A percentile compares a stretch with the other conserved stretches of the same genome.
These are phyloP conservation scores for Hypsizygus marmoreus DNA, from an alignment of 768 basidiomycete species.

Conservation along the genomic window DNA sequence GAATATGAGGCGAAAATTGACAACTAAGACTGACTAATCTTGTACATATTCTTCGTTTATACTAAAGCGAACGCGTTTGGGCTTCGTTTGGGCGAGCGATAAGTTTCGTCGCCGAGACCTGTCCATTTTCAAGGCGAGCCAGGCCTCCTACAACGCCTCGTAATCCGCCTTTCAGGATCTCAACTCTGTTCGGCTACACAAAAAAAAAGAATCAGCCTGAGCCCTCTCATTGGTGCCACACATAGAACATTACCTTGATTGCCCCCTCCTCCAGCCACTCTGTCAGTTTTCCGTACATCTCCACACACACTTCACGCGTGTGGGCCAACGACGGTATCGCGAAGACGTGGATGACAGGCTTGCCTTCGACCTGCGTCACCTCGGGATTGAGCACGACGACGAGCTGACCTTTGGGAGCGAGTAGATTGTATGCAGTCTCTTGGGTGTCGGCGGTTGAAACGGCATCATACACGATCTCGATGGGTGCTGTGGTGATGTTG, in stretches of 20 bases:
- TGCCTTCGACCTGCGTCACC: conserved; percentile 5
- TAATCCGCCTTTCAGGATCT: conserved; percentile 45
- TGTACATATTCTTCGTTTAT: too few species aligned
- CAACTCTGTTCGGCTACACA: conserved; percentile 43
- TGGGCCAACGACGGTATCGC: conserved; percentile 23
- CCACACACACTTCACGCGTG: conserved; percentile 18
- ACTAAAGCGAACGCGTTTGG: too few species aligned
- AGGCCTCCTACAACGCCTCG: conserved; percentile 44
- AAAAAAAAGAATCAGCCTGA: neutral
- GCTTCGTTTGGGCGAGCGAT: conserved; percentile 34
- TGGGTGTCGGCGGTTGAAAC: conserved; percentile 38
- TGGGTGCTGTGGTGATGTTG: conserved; percentile 16
- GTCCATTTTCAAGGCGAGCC: conserved; percentile 36
- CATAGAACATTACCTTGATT: conserved; percentile 29
- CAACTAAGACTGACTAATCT: too few species aligned
- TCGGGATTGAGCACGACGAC: conserved; percentile 19
- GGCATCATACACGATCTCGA: conserved; percentile 28
- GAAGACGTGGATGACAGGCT: conserved; percentile 16
- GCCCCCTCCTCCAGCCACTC: conserved; percentile 33
- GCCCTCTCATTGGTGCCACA: neutral
- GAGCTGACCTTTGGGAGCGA: conserved; percentile 38
- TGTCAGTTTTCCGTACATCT: conserved; percentile 24
- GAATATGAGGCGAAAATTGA: too few species aligned
- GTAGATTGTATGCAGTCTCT: conserved; percentile 32
- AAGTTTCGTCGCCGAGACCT: conserved; percentile 45